phyloP scores from a whole-genome alignment of 2,329 filamentous ascomycete genomes.

The Elsinoe arachidis region DNA sequence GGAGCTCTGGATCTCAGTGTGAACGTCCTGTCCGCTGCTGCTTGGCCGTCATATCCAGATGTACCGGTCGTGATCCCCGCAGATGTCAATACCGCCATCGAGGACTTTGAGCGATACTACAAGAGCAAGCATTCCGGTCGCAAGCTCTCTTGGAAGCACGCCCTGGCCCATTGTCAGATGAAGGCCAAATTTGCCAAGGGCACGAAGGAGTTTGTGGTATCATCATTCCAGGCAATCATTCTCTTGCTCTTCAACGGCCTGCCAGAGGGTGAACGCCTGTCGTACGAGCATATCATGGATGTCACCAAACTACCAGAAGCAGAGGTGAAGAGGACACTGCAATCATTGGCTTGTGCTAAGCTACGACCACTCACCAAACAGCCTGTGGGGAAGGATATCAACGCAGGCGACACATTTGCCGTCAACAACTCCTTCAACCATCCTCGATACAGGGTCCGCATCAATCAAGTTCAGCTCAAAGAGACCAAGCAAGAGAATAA shows the following conservation, averaged over 20 bases:
- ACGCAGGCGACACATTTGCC: conserved; percentile 69
- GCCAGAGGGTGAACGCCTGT: conserved; percentile 53
- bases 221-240: conserved; percentile 84
- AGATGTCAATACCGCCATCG: conserved; percentile 65
- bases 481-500: conserved; percentile 94
- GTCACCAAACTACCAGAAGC: conserved; percentile 64
- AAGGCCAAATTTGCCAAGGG: conserved; percentile 72
- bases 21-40: conserved; percentile 79
- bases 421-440: conserved; percentile 72
- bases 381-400: conserved; percentile 71
- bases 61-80: conserved; percentile 64
- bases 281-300: conserved; percentile 66
- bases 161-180: conserved; percentile 82
- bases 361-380: conserved; percentile 74
- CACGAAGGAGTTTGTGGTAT: conserved; percentile 80
- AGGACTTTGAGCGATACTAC: conserved; percentile 79
- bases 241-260: conserved; percentile 81
- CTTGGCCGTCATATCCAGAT: conserved; percentile 89
- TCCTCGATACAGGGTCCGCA: conserved; percentile 84
- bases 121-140: conserved; percentile 81
- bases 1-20: conserved; percentile 69
- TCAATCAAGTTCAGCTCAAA: conserved; percentile 96
- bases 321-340: conserved; percentile 81
- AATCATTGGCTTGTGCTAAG: conserved; percentile 89
- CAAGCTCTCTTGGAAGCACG: conserved; percentile 83